phyloP scores from a whole-genome alignment of 305 asterid genomes.

The Solanum hybrid region DNA sequence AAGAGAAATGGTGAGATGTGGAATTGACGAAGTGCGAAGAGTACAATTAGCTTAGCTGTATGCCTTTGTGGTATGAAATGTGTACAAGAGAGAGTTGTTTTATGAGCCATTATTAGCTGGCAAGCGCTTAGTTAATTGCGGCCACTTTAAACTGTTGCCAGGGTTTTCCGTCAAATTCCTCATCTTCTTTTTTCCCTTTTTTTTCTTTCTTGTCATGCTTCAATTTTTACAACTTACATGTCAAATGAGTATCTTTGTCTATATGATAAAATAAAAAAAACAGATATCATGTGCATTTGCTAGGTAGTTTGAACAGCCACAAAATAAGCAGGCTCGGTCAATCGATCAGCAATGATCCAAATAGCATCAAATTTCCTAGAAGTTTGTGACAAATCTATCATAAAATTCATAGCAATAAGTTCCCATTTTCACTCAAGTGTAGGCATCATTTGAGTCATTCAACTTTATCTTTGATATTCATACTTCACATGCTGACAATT shows the following conservation, averaged over 20 bases:
- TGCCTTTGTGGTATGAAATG: neutral
- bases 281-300: neutral
- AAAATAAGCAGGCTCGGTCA: neutral
- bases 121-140: constrained; percentile 5
- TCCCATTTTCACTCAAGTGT: neutral
- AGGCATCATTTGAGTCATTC: neutral
- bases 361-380: neutral
- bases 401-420: neutral
- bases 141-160: neutral
- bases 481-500: neutral
- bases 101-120: neutral
- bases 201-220: neutral
- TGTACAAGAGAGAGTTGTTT: neutral
- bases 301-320: neutral
- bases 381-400: neutral
- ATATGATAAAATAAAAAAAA: neutral
- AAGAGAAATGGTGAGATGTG: neutral
- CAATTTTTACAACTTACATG: neutral
- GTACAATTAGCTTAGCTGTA: neutral
- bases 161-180: neutral
- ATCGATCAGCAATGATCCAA: neutral
- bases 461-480: neutral
- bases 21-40: neutral
- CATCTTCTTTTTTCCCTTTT: neutral
- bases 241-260: neutral